Evolutionary conservation across 1,284 basidiomycete genomes (phyloP).

Genomic region (Cutaneotrichosporon cyanovorans): DNA sequence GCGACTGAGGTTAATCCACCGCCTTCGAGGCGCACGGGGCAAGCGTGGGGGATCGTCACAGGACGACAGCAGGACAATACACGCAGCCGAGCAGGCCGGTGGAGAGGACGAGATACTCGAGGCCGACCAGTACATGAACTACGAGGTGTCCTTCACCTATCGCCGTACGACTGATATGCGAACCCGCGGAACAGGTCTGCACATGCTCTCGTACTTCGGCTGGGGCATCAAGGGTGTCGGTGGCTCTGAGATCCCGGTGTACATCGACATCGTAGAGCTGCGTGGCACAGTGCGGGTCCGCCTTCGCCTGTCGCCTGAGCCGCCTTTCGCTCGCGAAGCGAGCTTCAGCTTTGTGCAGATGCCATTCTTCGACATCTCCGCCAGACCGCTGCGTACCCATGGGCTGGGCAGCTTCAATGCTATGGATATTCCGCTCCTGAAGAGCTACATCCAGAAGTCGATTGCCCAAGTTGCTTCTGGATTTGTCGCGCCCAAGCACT

Average conservation of each 20-base stretch:
- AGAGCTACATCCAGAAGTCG: conserved; percentile 38
- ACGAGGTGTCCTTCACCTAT: conserved; percentile 43
- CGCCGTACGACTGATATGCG: conserved; percentile 19
- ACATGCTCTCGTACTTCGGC: conserved; percentile 42
- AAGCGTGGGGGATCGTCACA: too few relatives aligned
- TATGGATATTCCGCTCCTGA: conserved; percentile 43
- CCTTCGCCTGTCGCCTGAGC: conserved; percentile 41
- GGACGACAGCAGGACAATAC: too few relatives aligned
- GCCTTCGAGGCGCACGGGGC: not conserved
- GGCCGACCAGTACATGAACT: conserved; percentile 40
- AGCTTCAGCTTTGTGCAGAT: conserved; percentile 42
- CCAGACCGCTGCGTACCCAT: conserved; percentile 36
- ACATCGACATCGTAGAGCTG: conserved; percentile 36
- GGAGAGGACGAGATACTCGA: not conserved
- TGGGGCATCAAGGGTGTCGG: conserved; percentile 42
- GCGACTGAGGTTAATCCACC: not conserved
- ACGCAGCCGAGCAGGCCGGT: not conserved
- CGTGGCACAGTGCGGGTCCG: conserved; percentile 34
- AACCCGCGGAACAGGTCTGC: conserved; percentile 37
- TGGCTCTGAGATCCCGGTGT: conserved; percentile 37
- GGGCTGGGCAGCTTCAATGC: conserved; percentile 39
- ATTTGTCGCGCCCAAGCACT: conserved; percentile 42
- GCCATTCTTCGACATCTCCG: conserved; percentile 44
- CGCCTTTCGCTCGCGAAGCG: conserved; percentile 42
- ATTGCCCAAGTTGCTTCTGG: conserved; percentile 39